Evolutionary conservation across 2,329 filamentous ascomycete genomes (phyloP), one percentile per base, ranked within the genome.

Genomic region (Venturia aucupariae): DNA sequence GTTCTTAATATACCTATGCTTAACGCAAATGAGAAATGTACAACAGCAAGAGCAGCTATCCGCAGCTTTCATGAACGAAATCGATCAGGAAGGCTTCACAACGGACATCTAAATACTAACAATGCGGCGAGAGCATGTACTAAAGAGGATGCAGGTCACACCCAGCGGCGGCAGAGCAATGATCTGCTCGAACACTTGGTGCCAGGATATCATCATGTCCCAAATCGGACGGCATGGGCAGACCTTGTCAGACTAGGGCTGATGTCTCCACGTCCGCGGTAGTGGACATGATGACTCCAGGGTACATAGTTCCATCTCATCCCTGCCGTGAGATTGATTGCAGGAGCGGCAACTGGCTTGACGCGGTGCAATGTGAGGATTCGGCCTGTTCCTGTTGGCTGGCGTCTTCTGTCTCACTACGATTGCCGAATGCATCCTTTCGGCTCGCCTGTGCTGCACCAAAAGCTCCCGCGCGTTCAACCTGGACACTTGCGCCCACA

Each of bases 211-310:
- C 35, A 15, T 60, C 38, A 27, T 10, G n/a, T 41, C 38, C 38
- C 35, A 42, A 60, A 42, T 4, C 11, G 59, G 59, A 60, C 27
- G 38, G 38, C 38, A 57, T 60, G 59, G 41, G 41, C 35, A 17
- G 41, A 60, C 27, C 59, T 44, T 60, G 59, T 60, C 59, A 42
- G 38, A 60, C 59, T 60, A 60, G 38, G 59, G 59, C 59, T 60
- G 59, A 44, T 27, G 35, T 60, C 41, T 60, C 59, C 59, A 41
- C 59, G 15, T 41, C 59, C 38, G 59, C 59, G 59, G 59, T 1
- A 19, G 38, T 60, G 59, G 35, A 38, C 22, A 22, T 27, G 30
- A 19, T 30, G 27, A 19, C 13, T 42, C 59, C 35, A 60, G 35
- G 35, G 1, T n/a, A n/a, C n/a, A n/a, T n/a, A n/a, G n/a, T n/a